Conservation (phyloP, 2,329 filamentous ascomycete species). For the Penicillium sp. region DNA sequence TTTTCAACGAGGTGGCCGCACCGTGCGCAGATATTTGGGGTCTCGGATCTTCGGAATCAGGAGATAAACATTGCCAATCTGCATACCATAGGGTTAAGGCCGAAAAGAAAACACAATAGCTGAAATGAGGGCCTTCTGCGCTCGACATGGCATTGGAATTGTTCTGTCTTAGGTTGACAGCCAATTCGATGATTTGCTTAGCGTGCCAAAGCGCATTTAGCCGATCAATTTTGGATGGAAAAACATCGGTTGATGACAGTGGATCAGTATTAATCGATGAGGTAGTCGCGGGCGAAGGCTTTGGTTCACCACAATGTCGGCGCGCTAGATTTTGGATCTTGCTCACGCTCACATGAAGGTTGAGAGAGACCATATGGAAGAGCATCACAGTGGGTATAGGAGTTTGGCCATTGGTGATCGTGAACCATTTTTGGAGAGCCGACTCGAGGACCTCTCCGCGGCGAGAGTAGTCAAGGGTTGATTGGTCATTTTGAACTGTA, state of each 20-base stretch:
- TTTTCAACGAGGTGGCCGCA: not conserved
- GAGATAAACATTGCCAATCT: not conserved
- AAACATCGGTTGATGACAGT: not conserved
- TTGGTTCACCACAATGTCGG: not conserved
- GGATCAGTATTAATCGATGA: not conserved
- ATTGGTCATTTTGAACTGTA: not conserved
- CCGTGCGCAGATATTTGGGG: not conserved
- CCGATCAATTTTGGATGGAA: not conserved
- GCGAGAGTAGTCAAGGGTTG: not conserved
- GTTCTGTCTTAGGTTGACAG: not conserved
- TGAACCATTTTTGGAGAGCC: not conserved
- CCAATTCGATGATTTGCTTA: not conserved
- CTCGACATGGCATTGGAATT: not conserved
- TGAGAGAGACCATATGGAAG: not conserved
- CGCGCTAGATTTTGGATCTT: not conserved
- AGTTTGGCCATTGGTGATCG: not conserved
- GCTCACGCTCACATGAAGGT: not conserved
- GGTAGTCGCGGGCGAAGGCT: not conserved
- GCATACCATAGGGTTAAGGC: not conserved
- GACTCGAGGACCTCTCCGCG: not conserved
- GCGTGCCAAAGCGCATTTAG: not conserved
- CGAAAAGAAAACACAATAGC: not conserved
- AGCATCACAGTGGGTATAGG: not conserved
- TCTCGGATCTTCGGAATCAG: not conserved
- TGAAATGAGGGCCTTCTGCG: not conserved